Conservation (phyloP, 2,329 filamentous ascomycete species). For the Trichophyton simii region DNA sequence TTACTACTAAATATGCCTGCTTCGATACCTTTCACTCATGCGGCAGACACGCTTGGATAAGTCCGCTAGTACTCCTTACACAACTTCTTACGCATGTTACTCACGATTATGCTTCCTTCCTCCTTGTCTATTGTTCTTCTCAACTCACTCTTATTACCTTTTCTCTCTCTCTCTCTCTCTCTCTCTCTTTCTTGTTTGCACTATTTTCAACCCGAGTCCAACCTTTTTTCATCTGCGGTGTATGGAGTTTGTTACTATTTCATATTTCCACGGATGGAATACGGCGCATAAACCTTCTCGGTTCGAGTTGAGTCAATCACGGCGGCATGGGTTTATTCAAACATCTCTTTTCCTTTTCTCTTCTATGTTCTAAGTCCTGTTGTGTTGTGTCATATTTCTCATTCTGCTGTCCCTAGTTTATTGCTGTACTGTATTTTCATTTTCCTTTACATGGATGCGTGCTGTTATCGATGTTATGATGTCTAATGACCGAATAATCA, state of each 20-base stretch:
- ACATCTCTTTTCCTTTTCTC: background rate
- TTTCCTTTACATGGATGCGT: background rate
- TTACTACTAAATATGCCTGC: conserved; percentile 14
- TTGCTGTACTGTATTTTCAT: conserved; percentile 1
- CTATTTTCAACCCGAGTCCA: background rate
- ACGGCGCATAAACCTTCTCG: background rate
- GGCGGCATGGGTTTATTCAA: background rate
- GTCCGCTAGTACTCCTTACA: background rate
- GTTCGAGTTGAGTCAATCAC: background rate
- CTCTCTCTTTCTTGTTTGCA: background rate
- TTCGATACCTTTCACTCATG: background rate
- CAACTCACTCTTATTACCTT: background rate
- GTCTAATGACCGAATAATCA: background rate
- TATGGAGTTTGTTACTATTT: background rate
- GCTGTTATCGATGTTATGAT: background rate
- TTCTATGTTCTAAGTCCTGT: background rate
- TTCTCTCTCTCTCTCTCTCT: background rate
- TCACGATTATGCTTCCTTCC: background rate
- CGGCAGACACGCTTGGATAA: background rate
- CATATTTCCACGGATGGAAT: background rate
- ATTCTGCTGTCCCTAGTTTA: conserved; percentile 6
- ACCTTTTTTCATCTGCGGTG: background rate
- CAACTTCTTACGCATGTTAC: background rate
- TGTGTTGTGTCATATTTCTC: background rate
- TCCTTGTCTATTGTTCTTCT: background rate